Evolutionary conservation across 1,284 basidiomycete genomes (phyloP).

Genomic region (Megacollybia platyphylla): DNA sequence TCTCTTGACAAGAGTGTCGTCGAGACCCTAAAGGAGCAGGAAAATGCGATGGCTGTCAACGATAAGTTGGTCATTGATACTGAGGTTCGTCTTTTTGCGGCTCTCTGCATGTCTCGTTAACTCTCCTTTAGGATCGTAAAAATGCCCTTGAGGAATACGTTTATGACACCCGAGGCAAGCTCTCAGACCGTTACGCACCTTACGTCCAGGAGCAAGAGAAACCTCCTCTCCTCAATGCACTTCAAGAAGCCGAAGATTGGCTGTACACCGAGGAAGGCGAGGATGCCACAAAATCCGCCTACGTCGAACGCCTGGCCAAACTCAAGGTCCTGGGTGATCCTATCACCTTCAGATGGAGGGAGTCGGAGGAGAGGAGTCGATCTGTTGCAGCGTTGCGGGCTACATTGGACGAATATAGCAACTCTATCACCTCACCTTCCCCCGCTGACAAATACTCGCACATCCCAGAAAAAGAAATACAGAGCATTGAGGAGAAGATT

Average conservation of each 20-base stretch:
- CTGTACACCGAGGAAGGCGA: slow-evolving; percentile 89
- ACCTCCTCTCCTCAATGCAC: slow-evolving; percentile 52
- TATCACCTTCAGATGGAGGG: slow-evolving; percentile 69
- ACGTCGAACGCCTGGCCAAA: slow-evolving; percentile 67
- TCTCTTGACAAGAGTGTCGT: slow-evolving; percentile 51
- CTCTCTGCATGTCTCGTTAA: background rate
- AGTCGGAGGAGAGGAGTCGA: slow-evolving; percentile 67
- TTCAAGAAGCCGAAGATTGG: slow-evolving; percentile 85
- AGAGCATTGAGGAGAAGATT: slow-evolving; percentile 23
- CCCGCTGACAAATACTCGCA: no score
- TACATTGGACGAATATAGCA: slow-evolving; percentile 66
- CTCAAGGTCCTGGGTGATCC: slow-evolving; percentile 80
- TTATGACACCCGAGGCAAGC: slow-evolving; percentile 85
- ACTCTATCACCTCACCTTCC: no score
- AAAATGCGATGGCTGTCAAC: slow-evolving; percentile 75
- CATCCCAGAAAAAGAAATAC: no score
- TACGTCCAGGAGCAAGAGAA: slow-evolving; percentile 72
- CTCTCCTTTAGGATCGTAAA: slow-evolving; percentile 66
- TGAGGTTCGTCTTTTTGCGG: slow-evolving; percentile 43
- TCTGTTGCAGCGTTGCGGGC: slow-evolving; percentile 70
- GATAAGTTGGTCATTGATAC: slow-evolving; percentile 95
- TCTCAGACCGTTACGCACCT: slow-evolving; percentile 73
- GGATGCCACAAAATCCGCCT: slow-evolving; percentile 85
- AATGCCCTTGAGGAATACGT: slow-evolving; percentile 97
- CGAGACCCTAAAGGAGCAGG: slow-evolving; percentile 62